These are phyloP conservation scores for Penicillium sp. DNA, from an alignment of 2,329 filamentous ascomycete genomes.

Conservation along the genomic window DNA sequence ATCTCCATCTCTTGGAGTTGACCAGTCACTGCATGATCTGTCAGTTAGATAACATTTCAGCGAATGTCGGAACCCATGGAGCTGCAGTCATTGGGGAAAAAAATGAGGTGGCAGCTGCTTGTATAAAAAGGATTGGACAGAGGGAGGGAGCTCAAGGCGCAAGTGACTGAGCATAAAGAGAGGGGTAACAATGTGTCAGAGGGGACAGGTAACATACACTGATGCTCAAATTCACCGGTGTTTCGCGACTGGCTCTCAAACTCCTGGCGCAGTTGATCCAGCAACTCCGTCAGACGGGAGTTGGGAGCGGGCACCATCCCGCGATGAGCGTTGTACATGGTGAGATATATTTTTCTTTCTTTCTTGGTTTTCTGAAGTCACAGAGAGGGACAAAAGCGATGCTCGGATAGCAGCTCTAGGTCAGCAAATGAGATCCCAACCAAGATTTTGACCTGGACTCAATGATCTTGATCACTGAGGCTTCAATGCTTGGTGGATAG, in stretches of 20 bases:
- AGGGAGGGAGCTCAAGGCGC: not conserved
- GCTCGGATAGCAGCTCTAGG: not conserved
- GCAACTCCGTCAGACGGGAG: conserved; percentile 80
- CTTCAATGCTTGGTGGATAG: conserved; percentile 26
- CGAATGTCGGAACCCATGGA: conserved; percentile 18
- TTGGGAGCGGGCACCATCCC: conserved; percentile 71
- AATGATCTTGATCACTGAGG: conserved; percentile 20
- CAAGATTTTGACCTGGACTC: conserved; percentile 4
- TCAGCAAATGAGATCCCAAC: conserved; percentile 2
- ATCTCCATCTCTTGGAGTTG: conserved; percentile 96
- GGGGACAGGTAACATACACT: conserved; percentile 65
- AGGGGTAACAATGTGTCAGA: not conserved
- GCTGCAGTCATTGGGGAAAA: conserved; percentile 5
- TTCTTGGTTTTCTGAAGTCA: not conserved
- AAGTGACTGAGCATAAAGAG: not conserved
- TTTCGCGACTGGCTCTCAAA: conserved; percentile 83
- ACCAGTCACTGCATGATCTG: conserved; percentile 65
- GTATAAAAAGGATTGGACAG: conserved; percentile 3
- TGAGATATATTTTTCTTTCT: conserved; percentile 16
- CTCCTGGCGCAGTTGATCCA: conserved; percentile 86
- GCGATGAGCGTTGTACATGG: conserved; percentile 85
- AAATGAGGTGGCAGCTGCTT: conserved; percentile 9
- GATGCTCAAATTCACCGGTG: conserved; percentile 85
- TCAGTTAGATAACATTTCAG: conserved; percentile 31
- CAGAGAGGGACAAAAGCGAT: not conserved